Base-by-base conservation (phyloP, 1,139 yeast genomes). In the Torulaspora pretoriensis region DNA sequence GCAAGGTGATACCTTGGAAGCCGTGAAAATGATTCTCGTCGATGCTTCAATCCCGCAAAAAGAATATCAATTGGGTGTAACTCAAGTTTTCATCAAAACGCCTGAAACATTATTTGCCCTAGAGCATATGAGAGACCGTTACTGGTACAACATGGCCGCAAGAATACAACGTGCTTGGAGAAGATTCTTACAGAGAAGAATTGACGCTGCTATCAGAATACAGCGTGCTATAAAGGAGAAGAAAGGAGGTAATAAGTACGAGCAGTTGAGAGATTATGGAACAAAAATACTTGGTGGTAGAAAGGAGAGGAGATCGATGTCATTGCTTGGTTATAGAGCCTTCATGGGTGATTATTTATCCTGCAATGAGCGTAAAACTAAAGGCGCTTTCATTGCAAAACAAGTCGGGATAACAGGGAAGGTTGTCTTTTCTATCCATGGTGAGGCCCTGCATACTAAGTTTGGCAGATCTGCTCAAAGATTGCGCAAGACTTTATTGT, bases 71-170 rank as follows among this genome's bases (percentile, higher is more conserved):
- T 71, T 92, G 70, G 99, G 99, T 61, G 83, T 84, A 1, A 77
- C 95, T n/a, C 92, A 89, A 66, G 94, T 92, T 2, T 94, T 94
- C 64, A 89, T 94, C 65, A 94, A 94, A 61, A 88, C 96, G 9
- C 99, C 99, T 6, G 98, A 94, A 63, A 92, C 98, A 0, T 73
- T 94, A 56, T 94, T 94, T 67, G 96, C 96, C 0, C 71, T 94
- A 49, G 99, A 94, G 68, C 94, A 88, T 60, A 82, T 90, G 94
- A 80, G 98, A 66, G 99, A 94, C 60, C 85, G 83, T 69, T 94
- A 89, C 64, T 94, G 98, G 98, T 94, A 89, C 62, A 88, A 87
- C 59, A 94, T 92, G 96, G 98, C 98, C 2, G 90, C 96, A 2
- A 78, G 96, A 57, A 92, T 94, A 56, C 99, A 94, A 70, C 78